These are phyloP conservation scores for Ophiosphaerella narmari DNA, from an alignment of 2,329 filamentous ascomycete genomes.

Conservation along the genomic window DNA sequence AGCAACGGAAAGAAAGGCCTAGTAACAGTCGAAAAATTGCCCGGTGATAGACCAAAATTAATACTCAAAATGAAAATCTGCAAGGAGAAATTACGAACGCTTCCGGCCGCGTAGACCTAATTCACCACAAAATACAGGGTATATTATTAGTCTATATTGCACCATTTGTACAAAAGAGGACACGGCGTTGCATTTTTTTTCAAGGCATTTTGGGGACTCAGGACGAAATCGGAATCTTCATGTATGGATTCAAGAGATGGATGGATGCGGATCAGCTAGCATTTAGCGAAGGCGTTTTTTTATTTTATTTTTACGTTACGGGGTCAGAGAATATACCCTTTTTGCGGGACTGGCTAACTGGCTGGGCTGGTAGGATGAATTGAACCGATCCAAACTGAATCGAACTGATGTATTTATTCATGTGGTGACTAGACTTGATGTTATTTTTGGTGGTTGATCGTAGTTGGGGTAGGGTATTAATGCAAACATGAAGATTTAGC, in stretches of 20 bases:
- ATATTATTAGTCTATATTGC: neutral
- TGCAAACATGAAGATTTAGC: too few relatives aligned
- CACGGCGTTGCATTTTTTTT: too few relatives aligned
- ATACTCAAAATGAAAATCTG: constrained; percentile 28
- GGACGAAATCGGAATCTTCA: neutral
- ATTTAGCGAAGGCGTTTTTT: constrained; percentile 32
- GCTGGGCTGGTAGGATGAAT: neutral
- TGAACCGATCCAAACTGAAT: too few relatives aligned
- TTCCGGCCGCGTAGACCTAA: neutral
- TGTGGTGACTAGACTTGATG: too few relatives aligned
- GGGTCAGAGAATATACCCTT: neutral
- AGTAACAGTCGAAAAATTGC: constrained; percentile 22
- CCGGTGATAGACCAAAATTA: constrained; percentile 18
- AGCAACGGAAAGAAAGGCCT: constrained; percentile 18
- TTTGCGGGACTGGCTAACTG: neutral
- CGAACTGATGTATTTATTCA: too few relatives aligned
- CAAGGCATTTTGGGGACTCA: too few relatives aligned
- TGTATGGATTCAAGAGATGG: neutral
- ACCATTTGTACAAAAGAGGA: too few relatives aligned
- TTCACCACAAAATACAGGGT: neutral
- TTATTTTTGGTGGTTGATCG: too few relatives aligned
- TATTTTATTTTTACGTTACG: neutral
- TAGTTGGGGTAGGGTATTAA: too few relatives aligned
- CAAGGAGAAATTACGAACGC: constrained; percentile 9
- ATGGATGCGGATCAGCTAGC: constrained; percentile 2